These are phyloP conservation scores for Penicilliopsis zonata DNA, from an alignment of 495 filamentous ascomycete genomes.

Conservation along the genomic window DNA sequence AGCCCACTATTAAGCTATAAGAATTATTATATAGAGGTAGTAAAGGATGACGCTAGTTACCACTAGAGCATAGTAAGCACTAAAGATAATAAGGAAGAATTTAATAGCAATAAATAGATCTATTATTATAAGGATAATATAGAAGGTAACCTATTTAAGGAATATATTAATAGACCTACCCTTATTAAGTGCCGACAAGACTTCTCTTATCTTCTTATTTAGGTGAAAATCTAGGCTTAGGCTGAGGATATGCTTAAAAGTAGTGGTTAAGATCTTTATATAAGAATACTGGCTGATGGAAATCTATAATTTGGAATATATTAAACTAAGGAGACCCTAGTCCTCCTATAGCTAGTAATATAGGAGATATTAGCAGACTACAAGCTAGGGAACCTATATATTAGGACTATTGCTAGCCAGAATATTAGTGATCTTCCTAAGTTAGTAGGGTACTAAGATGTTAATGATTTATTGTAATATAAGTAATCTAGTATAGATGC, in stretches of 20 bases:
- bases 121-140: conserved; percentile 86
- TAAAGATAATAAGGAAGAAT: conserved; percentile 70
- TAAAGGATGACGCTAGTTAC: conserved; percentile 87
- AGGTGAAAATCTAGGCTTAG: conserved; percentile 94
- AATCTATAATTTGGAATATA: conserved; percentile 80
- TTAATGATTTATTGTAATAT: conserved; percentile 70
- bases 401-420: conserved; percentile 40
- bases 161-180: conserved; percentile 94
- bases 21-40: conserved; percentile 90
- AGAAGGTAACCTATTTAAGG: conserved; percentile 89
- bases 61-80: conserved; percentile 86
- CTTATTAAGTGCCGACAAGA: conserved; percentile 88
- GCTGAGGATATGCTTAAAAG: conserved; percentile 93
- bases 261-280: conserved; percentile 81
- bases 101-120: conserved; percentile 79
- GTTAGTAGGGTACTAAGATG: conserved; percentile 64
- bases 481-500: conserved; percentile 67
- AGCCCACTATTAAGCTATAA: conserved; percentile 86
- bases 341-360: conserved; percentile 79
- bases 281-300: conserved; percentile 95
- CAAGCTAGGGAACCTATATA: conserved; percentile 47
- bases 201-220: conserved; percentile 92
- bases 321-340: conserved; percentile 72
- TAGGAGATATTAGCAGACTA: conserved; percentile 66
- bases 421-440: conserved; percentile 58